Conservation (phyloP, 169 alveolate species). For the Eimeria zaria region DNA sequence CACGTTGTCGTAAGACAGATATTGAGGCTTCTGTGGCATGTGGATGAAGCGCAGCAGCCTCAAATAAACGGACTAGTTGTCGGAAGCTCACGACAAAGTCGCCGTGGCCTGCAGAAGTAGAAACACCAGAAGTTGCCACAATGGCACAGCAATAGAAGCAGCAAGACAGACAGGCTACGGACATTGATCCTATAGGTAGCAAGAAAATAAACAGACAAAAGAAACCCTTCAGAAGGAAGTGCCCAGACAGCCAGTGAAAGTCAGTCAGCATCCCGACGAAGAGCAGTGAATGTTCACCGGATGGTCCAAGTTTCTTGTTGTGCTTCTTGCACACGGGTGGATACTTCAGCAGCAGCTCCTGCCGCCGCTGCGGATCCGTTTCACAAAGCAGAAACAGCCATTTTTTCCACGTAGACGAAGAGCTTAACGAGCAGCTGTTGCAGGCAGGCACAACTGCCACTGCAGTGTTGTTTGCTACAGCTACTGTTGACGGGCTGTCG, state of each 20-base stretch:
- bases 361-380: conserved; percentile 29
- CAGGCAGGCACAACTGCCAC: conserved; percentile 57
- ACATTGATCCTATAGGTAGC: background rate
- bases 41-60: conserved; percentile 68
- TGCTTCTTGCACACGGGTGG: conserved; percentile 53
- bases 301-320: background rate
- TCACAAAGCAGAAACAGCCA: conserved; percentile 38
- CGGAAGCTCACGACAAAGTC: conserved; percentile 36
- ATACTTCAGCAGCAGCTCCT: conserved; percentile 29
- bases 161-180: background rate
- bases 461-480: background rate
- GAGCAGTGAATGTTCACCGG: background rate
- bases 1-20: conserved; percentile 25
- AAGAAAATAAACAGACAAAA: background rate
- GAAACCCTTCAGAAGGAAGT: background rate
- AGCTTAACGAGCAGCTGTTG: conserved; percentile 42
- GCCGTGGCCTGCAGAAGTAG: background rate
- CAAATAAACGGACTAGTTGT: conserved; percentile 54
- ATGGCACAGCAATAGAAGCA: background rate
- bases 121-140: background rate
- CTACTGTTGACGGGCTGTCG: background rate
- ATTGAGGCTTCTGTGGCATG: conserved; percentile 62
- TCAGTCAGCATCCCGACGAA: background rate
- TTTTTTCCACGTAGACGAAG: conserved; percentile 23
- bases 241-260: background rate